These are phyloP conservation scores for Pleurozium schreberi DNA, from an alignment of 225 moss, liverwort and hornwort genomes.

Conservation along the genomic window DNA sequence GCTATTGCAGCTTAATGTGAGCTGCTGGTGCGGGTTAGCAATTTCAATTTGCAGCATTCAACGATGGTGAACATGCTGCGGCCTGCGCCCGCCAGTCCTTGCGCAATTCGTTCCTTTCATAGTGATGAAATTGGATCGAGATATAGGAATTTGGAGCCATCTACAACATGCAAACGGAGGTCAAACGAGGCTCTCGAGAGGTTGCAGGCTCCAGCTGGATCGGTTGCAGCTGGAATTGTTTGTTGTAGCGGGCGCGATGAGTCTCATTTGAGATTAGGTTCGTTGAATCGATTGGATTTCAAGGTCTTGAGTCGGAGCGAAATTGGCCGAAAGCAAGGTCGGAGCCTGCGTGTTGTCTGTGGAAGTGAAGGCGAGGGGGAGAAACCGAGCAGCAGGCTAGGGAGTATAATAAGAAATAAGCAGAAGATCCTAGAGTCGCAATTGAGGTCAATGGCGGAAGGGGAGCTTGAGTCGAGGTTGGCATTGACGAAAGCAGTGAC, in stretches of 20 bases:
- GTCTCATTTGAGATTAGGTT: not conserved
- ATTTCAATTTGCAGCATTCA: not conserved
- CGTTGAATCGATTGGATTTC: not conserved
- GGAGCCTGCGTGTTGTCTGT: constrained; percentile 1
- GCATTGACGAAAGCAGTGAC: constrained; percentile 34
- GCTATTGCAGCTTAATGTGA: not conserved
- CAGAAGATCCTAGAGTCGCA: constrained; percentile 74
- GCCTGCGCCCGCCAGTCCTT: not conserved
- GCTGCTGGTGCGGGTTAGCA: not conserved
- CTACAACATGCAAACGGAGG: not conserved
- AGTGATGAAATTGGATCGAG: not conserved
- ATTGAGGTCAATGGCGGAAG: constrained; percentile 44
- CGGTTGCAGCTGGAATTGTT: not conserved
- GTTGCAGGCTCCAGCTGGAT: not conserved
- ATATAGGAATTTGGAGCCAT: not conserved
- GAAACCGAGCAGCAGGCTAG: constrained; percentile 27
- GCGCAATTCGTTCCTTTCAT: not conserved
- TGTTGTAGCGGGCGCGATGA: not conserved
- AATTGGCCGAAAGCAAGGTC: not conserved
- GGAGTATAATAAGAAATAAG: constrained; percentile 68
- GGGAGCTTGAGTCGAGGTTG: constrained; percentile 62
- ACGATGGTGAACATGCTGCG: constrained; percentile 14
- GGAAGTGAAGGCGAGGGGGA: constrained; percentile 20
- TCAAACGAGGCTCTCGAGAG: not conserved
- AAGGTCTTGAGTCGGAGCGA: not conserved